Base-by-base conservation (phyloP, 75 land plant genomes). In the Selaginella moellendorffii region DNA sequence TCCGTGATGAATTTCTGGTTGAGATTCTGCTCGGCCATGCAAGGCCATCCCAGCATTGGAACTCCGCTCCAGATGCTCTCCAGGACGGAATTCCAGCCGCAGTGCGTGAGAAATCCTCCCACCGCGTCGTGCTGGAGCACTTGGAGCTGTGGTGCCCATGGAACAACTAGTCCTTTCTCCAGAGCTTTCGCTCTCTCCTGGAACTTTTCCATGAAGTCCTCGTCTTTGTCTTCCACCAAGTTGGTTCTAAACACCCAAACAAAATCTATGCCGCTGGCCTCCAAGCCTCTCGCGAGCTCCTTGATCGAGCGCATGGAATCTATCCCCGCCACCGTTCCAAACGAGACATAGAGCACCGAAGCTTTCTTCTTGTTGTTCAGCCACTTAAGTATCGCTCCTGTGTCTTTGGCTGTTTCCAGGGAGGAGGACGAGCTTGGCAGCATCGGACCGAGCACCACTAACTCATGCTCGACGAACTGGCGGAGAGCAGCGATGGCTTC, bases 281-380 rank as follows among this genome's bases (percentile, higher is more conserved):
- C 81, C 28, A 79, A 25, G 23, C 81, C 81, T 0, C 0, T 10
- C 0, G 77, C 81, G 0, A 79, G 62, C 66, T 79, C 69, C 30
- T 24, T 31, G 0, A 75, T 27, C 53, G 74, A 77, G 20, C 28
- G 65, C 25, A n/a, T 28, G 14, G 74, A 36, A 5, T 36, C 53
- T 27, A 75, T 64, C 24, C 21, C 2, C 21, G 78, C 81, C 28
- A 69, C 9, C 46, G 74, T 79, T 0, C 81, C 81, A 56, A 79
- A 79, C 21, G 69, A 71, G 36, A 79, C 31, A 46, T 67, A 79
- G 28, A 79, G 51, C 17, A 79, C 81, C 17, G 69, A 65, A 2
- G 24, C 20, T 17, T 17, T 10, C 18, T 72, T 72, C 65, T 71
- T 73, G 23, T 51, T 1, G 62, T 79, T 74, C 1, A 79, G 63